Base-by-base conservation (phyloP, 108 stramenopile genomes). In the Cyclotella baltica region DNA sequence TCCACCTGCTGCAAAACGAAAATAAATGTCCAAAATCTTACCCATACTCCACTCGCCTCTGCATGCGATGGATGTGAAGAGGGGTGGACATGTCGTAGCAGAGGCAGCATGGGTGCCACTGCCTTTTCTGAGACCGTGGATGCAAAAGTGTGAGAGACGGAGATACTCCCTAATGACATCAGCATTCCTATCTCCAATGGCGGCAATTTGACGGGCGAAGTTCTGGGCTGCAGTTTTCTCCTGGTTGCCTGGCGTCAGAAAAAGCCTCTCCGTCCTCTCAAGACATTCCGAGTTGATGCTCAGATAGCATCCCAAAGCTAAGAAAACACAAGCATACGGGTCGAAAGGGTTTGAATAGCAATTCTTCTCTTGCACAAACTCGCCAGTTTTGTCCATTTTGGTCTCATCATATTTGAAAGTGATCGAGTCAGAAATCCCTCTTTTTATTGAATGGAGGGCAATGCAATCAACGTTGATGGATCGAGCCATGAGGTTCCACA, bases 31-130 rank as follows among this genome's bases (percentile, higher is more conserved):
- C 18, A 84, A 25, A 28, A 87, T 59, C 22, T 51, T 56, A 1
- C 84, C 87, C 31, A 83, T 67, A 5, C 43, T 58, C 87, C 81
- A 88, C 20, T 85, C 87, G 5, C 84, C 87, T 9, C 80, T 51
- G 9, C 56, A 33, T 2, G 75, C 75, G 61, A 88, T 65, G 15
- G 85, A 72, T 29, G 72, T 36, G 53, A 85, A 67, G 20, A 77
- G 70, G 1, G 87, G 82, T 28, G 87, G 62, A 48, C 28, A 25
- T 46, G 81, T 82, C 16, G 87, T 85, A 13, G 80, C 84, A 28
- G 72, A 70, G 15, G 78, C 25, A 19, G 76, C 75, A 52, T 77
- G 66, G 3, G 74, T 84, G 8, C 68, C 79, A 37, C 61, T 59
- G 30, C 81, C 87, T 70, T 88, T 84, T 15, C 80, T 6, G 20